A percentile compares a stretch with the other conserved stretches of the same genome.
Conservation (phyloP, 1,139 yeast genomes). For the Suhomyces panamericanus region DNA sequence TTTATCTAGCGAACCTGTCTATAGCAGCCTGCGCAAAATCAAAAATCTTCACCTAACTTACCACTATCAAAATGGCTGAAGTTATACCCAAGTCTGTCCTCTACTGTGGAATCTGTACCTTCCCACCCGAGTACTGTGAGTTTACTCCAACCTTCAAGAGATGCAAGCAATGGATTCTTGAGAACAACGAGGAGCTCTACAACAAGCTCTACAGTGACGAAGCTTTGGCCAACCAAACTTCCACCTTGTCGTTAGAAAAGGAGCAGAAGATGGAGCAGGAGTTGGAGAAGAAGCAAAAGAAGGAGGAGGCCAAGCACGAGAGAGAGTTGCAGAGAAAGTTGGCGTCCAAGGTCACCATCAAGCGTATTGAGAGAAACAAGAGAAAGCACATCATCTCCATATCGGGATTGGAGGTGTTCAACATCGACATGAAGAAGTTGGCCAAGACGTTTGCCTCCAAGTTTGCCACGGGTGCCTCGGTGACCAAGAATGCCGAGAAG, state of each 20-base stretch:
- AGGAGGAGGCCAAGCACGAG: constrained; percentile 86
- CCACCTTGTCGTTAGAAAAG: constrained; percentile 65
- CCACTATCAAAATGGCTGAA: constrained; percentile 30
- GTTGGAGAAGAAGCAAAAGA: constrained; percentile 79
- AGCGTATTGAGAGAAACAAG: constrained; percentile 88
- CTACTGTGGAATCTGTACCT: constrained; percentile 84
- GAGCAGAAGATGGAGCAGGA: constrained; percentile 83
- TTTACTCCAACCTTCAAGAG: constrained; percentile 80
- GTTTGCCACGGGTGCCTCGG: constrained; percentile 96
- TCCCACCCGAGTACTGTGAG: constrained; percentile 94
- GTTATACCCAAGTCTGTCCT: constrained; percentile 46
- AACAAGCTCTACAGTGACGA: constrained; percentile 61
- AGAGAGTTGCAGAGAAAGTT: constrained; percentile 78
- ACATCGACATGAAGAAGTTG: constrained; percentile 83
- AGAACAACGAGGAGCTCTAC: constrained; percentile 56
- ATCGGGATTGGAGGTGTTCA: constrained; percentile 85
- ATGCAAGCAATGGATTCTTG: constrained; percentile 81
- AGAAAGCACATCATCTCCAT: constrained; percentile 86
- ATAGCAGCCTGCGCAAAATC: neutral
- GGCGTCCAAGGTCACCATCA: constrained; percentile 76
- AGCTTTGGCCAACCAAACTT: constrained; percentile 51
- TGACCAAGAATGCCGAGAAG: constrained; percentile 88
- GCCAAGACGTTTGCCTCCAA: constrained; percentile 91
- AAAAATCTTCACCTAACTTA: constrained; percentile 2
- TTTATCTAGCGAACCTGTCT: neutral